These are phyloP conservation scores for Neurospora cerealis DNA, from an alignment of 495 filamentous ascomycete genomes.

Conservation along the genomic window DNA sequence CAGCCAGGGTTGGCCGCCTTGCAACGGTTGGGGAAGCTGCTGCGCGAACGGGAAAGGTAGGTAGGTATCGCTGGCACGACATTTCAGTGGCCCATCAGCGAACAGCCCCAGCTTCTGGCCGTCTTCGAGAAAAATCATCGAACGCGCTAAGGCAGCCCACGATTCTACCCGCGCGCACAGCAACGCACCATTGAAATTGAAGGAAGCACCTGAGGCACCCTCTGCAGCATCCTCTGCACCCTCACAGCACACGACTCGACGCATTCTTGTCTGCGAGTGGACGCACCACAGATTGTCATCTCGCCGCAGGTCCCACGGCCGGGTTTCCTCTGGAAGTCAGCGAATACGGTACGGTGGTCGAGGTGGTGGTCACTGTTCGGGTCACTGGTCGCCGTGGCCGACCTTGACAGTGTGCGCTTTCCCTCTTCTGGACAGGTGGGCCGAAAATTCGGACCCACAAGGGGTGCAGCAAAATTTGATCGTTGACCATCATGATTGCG, in stretches of 20 bases:
- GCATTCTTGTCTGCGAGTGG: background rate
- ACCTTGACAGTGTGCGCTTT: background rate
- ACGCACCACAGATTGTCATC: background rate
- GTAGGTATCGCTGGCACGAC: constrained; percentile 7
- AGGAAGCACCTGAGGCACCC: background rate
- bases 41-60: constrained; percentile 19
- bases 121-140: constrained; percentile 28
- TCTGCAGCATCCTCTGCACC: background rate
- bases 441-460: background rate
- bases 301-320: background rate
- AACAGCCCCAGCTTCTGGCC: constrained; percentile 19
- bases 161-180: background rate
- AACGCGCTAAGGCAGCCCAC: constrained; percentile 19
- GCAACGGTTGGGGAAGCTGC: constrained; percentile 3
- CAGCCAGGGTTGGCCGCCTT: constrained; percentile 5
- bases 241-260: background rate
- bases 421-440: background rate
- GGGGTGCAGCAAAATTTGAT: background rate
- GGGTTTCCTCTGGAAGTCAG: background rate
- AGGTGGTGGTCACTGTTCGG: background rate
- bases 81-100: constrained; percentile 7
- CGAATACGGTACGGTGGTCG: background rate
- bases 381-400: background rate
- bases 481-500: background rate
- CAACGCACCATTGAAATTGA: background rate